A percentile compares a stretch with the other conserved stretches of the same genome.
Evolutionary conservation across 306 rosid species (phyloP).

Genomic region (Castanea sativa): DNA sequence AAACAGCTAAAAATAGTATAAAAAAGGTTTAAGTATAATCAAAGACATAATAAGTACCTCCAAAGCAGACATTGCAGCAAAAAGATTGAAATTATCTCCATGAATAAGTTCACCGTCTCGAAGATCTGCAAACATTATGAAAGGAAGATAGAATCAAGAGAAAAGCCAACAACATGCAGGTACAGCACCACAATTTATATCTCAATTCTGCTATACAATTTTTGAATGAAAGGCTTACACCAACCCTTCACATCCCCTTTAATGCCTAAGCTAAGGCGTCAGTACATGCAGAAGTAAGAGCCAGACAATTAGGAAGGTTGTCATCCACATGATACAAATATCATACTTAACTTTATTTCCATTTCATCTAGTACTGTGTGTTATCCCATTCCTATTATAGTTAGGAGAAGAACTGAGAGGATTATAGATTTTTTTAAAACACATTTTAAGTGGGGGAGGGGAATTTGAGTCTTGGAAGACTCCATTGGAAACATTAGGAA

Average conservation of each 20-base stretch:
- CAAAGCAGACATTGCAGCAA: constrained; percentile 93
- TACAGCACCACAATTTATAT: background rate
- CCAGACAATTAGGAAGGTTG: background rate
- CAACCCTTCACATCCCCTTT: background rate
- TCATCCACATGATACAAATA: background rate
- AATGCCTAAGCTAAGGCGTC: background rate
- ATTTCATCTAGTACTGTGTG: background rate
- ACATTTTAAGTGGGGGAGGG: no score
- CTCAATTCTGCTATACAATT: background rate
- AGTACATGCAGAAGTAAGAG: background rate
- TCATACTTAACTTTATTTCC: background rate
- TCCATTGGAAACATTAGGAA: no score
- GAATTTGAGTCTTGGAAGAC: no score
- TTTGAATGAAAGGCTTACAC: background rate
- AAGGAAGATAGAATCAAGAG: constrained; percentile 8
- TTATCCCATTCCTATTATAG: background rate
- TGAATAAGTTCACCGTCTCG: constrained; percentile 91
- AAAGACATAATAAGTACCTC: constrained; percentile 58
- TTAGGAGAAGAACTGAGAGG: background rate
- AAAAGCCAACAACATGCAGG: background rate
- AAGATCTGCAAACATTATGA: constrained; percentile 62
- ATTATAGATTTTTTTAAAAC: no score
- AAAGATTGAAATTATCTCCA: constrained; percentile 91
- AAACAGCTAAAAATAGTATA: background rate
- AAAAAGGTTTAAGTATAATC: background rate